These are phyloP conservation scores for Panicum miliaceum DNA, from an alignment of 176 grass and related monocot genomes.

Conservation along the genomic window DNA sequence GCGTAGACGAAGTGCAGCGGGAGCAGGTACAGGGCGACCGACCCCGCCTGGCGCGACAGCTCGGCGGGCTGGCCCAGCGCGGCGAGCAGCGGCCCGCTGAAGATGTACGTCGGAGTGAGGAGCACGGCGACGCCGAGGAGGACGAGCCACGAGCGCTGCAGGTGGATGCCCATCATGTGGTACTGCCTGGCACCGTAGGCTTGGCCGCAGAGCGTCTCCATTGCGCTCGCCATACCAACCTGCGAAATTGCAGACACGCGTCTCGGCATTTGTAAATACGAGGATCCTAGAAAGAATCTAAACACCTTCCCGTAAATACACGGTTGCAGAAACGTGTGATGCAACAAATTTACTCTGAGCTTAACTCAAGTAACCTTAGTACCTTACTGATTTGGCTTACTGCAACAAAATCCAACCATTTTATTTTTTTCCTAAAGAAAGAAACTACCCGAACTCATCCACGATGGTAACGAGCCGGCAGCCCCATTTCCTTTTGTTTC, in stretches of 20 bases:
- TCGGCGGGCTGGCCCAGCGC: slow-evolving; percentile 45
- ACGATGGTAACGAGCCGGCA: neutral
- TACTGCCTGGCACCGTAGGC: slow-evolving; percentile 53
- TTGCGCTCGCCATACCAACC: slow-evolving; percentile 61
- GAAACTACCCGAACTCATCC: too few species aligned
- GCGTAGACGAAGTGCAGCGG: slow-evolving; percentile 43
- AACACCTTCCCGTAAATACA: too few species aligned
- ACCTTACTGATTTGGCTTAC: too few species aligned
- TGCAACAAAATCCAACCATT: too few species aligned
- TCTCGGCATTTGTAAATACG: too few species aligned
- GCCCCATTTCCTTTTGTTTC: neutral
- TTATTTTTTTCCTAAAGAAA: too few species aligned
- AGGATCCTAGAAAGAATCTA: too few species aligned
- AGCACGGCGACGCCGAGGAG: slow-evolving; percentile 43
- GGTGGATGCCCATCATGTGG: slow-evolving; percentile 55
- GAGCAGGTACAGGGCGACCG: slow-evolving; percentile 41
- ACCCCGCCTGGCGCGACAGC: slow-evolving; percentile 25
- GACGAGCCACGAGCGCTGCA: slow-evolving; percentile 59
- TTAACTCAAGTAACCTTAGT: neutral
- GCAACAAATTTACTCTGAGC: neutral
- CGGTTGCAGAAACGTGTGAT: too few species aligned
- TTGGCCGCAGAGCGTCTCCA: slow-evolving; percentile 56
- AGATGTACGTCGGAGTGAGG: slow-evolving; percentile 34
- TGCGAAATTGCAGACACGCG: neutral
- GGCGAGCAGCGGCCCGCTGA: slow-evolving; percentile 17